Evolutionary conservation across 257 asterid genomes (phyloP).

Genomic region (Phtheirospermum japonicum): DNA sequence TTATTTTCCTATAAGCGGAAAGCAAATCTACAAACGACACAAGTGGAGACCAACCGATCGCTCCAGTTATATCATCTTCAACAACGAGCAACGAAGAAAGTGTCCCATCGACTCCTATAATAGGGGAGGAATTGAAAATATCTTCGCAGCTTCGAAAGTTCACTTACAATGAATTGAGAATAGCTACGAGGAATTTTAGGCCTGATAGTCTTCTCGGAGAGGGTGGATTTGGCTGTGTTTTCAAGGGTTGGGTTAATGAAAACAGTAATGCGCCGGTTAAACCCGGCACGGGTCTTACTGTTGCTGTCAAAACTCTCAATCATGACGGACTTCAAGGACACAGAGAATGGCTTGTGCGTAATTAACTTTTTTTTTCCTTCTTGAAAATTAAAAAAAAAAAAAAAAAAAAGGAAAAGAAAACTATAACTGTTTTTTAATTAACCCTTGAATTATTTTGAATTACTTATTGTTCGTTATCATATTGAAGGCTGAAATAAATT

Average conservation of each 20-base stretch:
- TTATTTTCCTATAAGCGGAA: conserved; percentile 46
- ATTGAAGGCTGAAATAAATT: conserved; percentile 76
- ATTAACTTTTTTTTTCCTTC: background rate
- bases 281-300: conserved; percentile 76
- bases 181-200: conserved; percentile 72
- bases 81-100: conserved; percentile 59
- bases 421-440: background rate
- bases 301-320: conserved; percentile 85
- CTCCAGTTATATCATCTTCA: conserved; percentile 58
- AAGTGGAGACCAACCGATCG: conserved; percentile 55
- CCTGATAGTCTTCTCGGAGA: conserved; percentile 77
- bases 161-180: conserved; percentile 57
- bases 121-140: conserved; percentile 61
- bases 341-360: conserved; percentile 81
- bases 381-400: too few relatives aligned
- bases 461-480: conserved; percentile 22
- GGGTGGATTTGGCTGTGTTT: conserved; percentile 94
- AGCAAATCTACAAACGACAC: conserved; percentile 58
- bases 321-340: conserved; percentile 92
- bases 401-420: too few relatives aligned
- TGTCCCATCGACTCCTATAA: conserved; percentile 57
- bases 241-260: conserved; percentile 86
- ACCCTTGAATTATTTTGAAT: background rate
- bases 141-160: conserved; percentile 80
- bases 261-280: conserved; percentile 56